Evolutionary conservation across 305 asterid species (phyloP).

Genomic region (Euphrasia arctica): DNA sequence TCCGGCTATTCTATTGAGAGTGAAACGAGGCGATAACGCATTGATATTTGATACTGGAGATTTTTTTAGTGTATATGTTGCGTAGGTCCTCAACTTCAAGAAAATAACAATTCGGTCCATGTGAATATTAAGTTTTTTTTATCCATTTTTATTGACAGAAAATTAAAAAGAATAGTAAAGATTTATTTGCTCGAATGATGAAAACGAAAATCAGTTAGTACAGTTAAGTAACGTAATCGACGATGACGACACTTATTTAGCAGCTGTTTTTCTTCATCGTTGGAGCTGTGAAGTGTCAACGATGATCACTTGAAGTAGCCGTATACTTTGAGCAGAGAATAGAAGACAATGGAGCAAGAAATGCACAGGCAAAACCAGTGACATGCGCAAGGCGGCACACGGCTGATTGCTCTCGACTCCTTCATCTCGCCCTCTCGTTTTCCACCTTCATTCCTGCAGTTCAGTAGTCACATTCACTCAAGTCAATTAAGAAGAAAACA

Average conservation of each 20-base stretch:
- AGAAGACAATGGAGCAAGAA: conserved; percentile 45
- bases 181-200: not conserved
- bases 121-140: not conserved
- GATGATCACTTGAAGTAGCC: conserved; percentile 33
- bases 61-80: not conserved
- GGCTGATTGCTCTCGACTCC: conserved; percentile 24
- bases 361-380: conserved; percentile 49
- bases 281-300: not conserved
- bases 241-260: not conserved
- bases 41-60: not conserved
- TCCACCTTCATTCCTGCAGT: conserved; percentile 26
- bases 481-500: not conserved
- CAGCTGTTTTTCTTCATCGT: not conserved
- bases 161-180: not conserved
- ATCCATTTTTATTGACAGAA: too few species aligned
- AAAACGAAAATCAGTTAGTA: not conserved
- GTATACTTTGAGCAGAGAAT: conserved; percentile 46
- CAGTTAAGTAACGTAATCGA: not conserved
- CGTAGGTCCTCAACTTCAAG: not conserved
- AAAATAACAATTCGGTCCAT: not conserved
- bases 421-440: conserved; percentile 13
- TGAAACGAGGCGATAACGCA: conserved; percentile 13
- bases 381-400: conserved; percentile 30
- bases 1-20: conserved; percentile 22
- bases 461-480: not conserved